Evolutionary conservation across 2,329 filamentous ascomycete genomes (phyloP).

Genomic region (Pseudogymnoascus sp.): DNA sequence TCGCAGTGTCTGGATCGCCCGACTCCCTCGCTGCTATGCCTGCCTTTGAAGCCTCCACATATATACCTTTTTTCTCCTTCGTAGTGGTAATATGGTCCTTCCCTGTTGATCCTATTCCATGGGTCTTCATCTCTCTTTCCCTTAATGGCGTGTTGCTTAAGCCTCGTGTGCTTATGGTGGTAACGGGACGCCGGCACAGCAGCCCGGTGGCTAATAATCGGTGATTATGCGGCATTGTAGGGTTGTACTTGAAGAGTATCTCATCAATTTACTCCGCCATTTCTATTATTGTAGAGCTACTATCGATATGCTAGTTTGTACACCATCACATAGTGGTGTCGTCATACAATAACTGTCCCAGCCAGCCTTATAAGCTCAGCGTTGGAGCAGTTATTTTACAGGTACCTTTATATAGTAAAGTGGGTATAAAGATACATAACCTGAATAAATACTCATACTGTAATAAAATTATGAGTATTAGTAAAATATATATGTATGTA

Average conservation of each 20-base stretch:
- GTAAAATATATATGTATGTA: too few species aligned
- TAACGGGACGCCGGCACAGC: not conserved
- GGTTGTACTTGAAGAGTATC: not conserved
- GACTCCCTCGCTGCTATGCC: constrained; percentile 4
- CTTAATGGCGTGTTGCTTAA: not conserved
- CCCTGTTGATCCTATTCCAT: not conserved
- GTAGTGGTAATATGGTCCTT: constrained; percentile 7
- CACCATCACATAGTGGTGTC: not conserved
- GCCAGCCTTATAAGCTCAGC: too few species aligned
- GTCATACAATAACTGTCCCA: not conserved
- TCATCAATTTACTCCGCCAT: not conserved
- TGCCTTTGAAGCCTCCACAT: not conserved
- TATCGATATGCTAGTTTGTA: not conserved
- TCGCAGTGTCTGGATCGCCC: constrained; percentile 12
- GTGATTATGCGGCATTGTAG: not conserved
- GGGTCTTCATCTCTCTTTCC: not conserved
- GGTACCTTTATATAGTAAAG: too few species aligned
- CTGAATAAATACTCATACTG: too few species aligned
- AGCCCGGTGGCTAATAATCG: not conserved
- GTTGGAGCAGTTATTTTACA: too few species aligned
- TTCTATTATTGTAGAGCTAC: not conserved
- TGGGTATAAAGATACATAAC: too few species aligned
- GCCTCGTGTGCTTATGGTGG: not conserved
- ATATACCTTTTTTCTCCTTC: not conserved
- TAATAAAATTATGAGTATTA: too few species aligned